phyloP scores from a whole-genome alignment of 805 yeast genomes.

The Candida orba region DNA sequence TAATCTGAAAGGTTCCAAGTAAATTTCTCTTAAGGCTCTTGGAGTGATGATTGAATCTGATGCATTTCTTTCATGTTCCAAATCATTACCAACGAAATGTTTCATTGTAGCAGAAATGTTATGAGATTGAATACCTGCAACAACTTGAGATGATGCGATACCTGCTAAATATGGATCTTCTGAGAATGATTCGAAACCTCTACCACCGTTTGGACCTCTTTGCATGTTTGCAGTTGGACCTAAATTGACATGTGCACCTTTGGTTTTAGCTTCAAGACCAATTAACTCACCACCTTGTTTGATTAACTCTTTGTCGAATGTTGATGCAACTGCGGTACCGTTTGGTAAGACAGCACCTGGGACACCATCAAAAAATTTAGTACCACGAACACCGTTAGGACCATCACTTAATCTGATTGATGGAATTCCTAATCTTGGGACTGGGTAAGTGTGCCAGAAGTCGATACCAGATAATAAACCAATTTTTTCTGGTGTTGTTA shows the following conservation, averaged over 20 bases:
- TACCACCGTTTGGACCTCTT: slow-evolving; percentile 53
- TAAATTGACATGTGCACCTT: slow-evolving; percentile 43
- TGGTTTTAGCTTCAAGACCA: slow-evolving; percentile 48
- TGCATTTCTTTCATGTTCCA: slow-evolving; percentile 46
- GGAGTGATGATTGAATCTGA: slow-evolving; percentile 45
- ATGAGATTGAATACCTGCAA: slow-evolving; percentile 47
- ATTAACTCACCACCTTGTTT: slow-evolving; percentile 43
- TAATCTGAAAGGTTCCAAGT: slow-evolving; percentile 55
- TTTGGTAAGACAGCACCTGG: slow-evolving; percentile 52
- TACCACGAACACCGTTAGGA: slow-evolving; percentile 60
- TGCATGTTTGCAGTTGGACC: slow-evolving; percentile 49
- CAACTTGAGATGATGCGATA: slow-evolving; percentile 37
- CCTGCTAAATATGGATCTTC: slow-evolving; percentile 54
- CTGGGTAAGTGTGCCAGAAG: slow-evolving; percentile 42
- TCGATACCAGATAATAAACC: slow-evolving; percentile 36
- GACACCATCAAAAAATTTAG: slow-evolving; percentile 41
- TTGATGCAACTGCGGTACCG: slow-evolving; percentile 53
- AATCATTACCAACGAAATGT: slow-evolving; percentile 59
- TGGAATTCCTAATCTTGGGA: slow-evolving; percentile 37
- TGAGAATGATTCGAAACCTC: slow-evolving; percentile 55
- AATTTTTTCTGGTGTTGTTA: slow-evolving; percentile 23
- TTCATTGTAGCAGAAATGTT: slow-evolving; percentile 51
- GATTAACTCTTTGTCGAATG: slow-evolving; percentile 45
- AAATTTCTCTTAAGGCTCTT: slow-evolving; percentile 59
- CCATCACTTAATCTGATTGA: slow-evolving; percentile 47